Conservation (phyloP, 257 asterid genomes). For the Plantago elongata region DNA sequence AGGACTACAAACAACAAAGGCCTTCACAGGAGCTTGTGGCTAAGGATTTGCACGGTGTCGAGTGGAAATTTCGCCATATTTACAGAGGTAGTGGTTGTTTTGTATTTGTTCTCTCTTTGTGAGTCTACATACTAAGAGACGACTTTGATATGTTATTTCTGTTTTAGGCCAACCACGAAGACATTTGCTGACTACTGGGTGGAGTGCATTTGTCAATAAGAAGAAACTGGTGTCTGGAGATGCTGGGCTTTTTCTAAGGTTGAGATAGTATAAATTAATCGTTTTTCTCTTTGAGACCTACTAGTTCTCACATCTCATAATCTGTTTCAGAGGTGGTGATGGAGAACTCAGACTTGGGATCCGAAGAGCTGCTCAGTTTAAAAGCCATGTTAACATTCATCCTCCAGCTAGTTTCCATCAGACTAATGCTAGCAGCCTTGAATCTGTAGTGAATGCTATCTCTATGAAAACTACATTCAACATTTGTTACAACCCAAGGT, state of each 20-base stretch:
- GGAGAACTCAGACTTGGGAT: conserved; percentile 96
- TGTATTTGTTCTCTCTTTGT: neutral
- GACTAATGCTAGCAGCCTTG: conserved; percentile 50
- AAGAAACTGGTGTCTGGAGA: conserved; percentile 94
- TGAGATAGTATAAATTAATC: neutral
- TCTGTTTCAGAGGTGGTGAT: conserved; percentile 74
- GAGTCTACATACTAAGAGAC: neutral
- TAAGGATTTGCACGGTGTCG: conserved; percentile 82
- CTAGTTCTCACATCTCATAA: neutral
- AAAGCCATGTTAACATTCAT: conserved; percentile 39
- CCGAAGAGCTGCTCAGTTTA: conserved; percentile 80
- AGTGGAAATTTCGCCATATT: conserved; percentile 95
- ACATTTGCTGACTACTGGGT: conserved; percentile 95
- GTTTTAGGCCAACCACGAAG: conserved; percentile 96
- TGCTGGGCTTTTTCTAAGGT: conserved; percentile 95
- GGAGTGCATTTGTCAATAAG: conserved; percentile 97
- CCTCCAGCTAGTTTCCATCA: conserved; percentile 38
- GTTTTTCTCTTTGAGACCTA: neutral
- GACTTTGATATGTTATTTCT: neutral
- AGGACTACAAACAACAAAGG: conserved; percentile 92
- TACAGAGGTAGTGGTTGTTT: conserved; percentile 54
- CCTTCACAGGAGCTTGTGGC: conserved; percentile 98
- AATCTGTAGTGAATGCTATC: conserved; percentile 56
- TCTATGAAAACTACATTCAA: conserved; percentile 46
- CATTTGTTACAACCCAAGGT: conserved; percentile 93